Evolutionary conservation across 805 yeast species (phyloP).

Genomic region (Ogataea ganodermae): DNA sequence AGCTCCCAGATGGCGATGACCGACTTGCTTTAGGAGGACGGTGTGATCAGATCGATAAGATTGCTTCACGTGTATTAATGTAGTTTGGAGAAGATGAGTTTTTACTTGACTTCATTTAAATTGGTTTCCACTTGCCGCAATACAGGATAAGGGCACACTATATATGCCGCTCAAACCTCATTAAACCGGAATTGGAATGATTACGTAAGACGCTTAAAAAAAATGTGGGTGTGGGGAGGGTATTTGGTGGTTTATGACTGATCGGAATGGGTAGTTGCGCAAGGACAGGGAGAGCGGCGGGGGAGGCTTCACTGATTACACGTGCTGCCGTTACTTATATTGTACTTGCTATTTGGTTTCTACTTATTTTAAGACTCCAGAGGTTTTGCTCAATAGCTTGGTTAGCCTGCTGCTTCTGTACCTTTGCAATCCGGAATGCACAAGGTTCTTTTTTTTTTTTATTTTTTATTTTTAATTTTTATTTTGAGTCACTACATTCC

Average conservation of each 20-base stretch:
- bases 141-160: background rate
- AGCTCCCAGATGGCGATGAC: background rate
- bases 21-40: too few species aligned
- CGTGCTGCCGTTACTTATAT: too few species aligned
- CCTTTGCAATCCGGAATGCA: conserved; percentile 1
- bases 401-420: background rate
- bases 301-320: background rate
- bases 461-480: background rate
- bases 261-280: too few species aligned
- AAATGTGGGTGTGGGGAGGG: background rate
- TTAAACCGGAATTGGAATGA: conserved; percentile 1
- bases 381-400: background rate
- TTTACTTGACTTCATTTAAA: too few species aligned
- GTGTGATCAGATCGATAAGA: too few species aligned
- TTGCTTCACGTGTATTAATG: too few species aligned
- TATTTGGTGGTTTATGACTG: too few species aligned
- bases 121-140: too few species aligned
- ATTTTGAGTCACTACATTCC: background rate
- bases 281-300: too few species aligned
- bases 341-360: too few species aligned
- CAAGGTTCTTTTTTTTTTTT: background rate
- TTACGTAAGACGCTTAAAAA: background rate
- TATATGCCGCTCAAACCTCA: background rate
- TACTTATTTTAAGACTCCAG: too few species aligned
- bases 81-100: too few species aligned